phyloP scores from a whole-genome alignment of 169 alveolate genomes.

The Amoebophrya sp. region DNA sequence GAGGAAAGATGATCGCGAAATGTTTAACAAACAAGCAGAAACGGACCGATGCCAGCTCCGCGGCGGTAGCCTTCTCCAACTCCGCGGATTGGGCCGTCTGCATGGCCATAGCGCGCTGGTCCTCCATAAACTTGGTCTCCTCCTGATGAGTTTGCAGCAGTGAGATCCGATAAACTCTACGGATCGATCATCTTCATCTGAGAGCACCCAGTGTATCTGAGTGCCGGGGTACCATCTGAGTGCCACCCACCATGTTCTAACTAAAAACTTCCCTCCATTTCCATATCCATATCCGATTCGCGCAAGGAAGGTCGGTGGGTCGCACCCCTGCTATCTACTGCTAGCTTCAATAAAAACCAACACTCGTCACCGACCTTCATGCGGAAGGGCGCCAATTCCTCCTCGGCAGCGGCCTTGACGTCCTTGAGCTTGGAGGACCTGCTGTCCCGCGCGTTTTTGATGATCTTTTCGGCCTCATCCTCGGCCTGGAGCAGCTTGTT shows the following conservation, averaged over 20 bases:
- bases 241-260: neutral
- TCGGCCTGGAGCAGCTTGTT: neutral
- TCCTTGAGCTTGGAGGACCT: neutral
- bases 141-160: no score
- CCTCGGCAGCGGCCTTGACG: neutral
- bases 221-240: neutral
- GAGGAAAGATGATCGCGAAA: no score
- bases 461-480: neutral
- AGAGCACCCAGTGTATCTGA: neutral
- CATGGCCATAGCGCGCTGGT: neutral
- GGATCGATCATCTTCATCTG: neutral
- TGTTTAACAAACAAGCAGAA: no score
- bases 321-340: neutral
- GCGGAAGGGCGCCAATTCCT: neutral
- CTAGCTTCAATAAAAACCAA: neutral
- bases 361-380: neutral
- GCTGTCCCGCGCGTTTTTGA: neutral
- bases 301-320: neutral
- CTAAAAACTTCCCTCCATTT: no score
- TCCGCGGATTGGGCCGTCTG: neutral
- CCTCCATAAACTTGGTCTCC: neutral
- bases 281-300: neutral
- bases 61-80: neutral
- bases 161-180: neutral
- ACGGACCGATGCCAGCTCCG: neutral